A percentile compares a stretch with the other conserved stretches of the same genome.
Evolutionary conservation across 139 green algal genomes (phyloP).

Genomic region (Closterium sp.): DNA sequence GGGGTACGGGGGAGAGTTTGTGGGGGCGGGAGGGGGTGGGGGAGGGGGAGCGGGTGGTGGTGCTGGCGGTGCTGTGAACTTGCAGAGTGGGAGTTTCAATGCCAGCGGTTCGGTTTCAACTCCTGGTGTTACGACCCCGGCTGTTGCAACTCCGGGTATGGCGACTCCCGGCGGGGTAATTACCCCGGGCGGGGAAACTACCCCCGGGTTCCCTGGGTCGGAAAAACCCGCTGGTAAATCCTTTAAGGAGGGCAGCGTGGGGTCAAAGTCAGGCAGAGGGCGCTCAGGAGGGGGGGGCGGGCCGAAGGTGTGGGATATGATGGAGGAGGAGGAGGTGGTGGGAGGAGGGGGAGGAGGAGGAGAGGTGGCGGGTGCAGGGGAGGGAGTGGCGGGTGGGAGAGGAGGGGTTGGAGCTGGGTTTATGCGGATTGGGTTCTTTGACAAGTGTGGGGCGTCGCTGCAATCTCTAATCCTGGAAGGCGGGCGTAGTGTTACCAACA

Average conservation of each 20-base stretch:
- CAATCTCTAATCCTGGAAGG: no score
- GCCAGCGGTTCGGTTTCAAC: neutral
- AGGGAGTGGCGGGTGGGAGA: neutral
- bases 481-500: no score
- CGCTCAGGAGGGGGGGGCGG: neutral
- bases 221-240: neutral
- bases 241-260: neutral
- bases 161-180: neutral
- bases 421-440: no score
- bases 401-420: neutral
- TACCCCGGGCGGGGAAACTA: neutral
- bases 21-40: neutral
- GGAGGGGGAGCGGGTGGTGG: neutral
- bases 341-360: neutral
- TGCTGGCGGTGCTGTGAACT: neutral
- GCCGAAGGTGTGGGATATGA: neutral
- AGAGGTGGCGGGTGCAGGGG: neutral
- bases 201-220: neutral
- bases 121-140: neutral
- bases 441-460: no score
- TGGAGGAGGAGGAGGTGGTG: neutral
- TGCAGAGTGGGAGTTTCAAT: neutral
- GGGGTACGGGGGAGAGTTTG: neutral
- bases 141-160: neutral
- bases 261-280: neutral